Evolutionary conservation across 352 stramenopile species (phyloP).

Genomic region (Phytophthora nicotianae): DNA sequence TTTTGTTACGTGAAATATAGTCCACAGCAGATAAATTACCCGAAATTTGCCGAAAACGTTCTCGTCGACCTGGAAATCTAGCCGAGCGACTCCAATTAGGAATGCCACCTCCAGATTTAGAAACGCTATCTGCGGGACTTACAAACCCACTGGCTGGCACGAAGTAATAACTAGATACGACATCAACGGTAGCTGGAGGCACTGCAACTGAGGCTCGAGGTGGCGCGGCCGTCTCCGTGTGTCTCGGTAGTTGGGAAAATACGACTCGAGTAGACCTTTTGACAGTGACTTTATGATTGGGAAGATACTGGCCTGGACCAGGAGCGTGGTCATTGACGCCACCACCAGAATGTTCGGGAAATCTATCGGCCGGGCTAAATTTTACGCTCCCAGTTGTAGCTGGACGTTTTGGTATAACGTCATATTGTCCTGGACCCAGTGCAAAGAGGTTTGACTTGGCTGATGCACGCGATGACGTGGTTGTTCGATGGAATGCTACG

Average conservation of each 20-base stretch:
- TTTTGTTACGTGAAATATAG: constrained; percentile 44
- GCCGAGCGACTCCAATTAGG: constrained; percentile 50
- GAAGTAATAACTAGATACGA: constrained; percentile 73
- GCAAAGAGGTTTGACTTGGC: constrained; percentile 42
- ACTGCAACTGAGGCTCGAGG: constrained; percentile 25
- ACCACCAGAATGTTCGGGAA: constrained; percentile 52
- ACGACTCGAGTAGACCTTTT: constrained; percentile 41
- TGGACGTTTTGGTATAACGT: constrained; percentile 34
- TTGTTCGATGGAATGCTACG: constrained; percentile 52
- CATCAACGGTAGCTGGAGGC: constrained; percentile 38
- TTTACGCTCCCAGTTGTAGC: constrained; percentile 43
- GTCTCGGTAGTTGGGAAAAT: constrained; percentile 58
- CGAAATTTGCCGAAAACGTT: constrained; percentile 16
- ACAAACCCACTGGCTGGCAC: constrained; percentile 46
- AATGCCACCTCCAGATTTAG: constrained; percentile 31
- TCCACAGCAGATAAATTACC: constrained; percentile 17
- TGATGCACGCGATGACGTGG: constrained; percentile 36
- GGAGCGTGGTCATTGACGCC: constrained; percentile 32
- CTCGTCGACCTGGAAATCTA: constrained; percentile 35
- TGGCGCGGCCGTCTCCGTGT: constrained; percentile 37
- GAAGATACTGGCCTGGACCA: constrained; percentile 59
- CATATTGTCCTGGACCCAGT: constrained; percentile 65
- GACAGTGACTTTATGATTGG: constrained; percentile 37
- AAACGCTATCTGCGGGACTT: constrained; percentile 14
- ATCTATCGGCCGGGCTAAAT: constrained; percentile 66